Percentiles rank a stretch among this genome's conserved stretches.
These are phyloP conservation scores for Nakazawaea ambrosiae DNA, from an alignment of 805 yeast species.

Conservation along the genomic window DNA sequence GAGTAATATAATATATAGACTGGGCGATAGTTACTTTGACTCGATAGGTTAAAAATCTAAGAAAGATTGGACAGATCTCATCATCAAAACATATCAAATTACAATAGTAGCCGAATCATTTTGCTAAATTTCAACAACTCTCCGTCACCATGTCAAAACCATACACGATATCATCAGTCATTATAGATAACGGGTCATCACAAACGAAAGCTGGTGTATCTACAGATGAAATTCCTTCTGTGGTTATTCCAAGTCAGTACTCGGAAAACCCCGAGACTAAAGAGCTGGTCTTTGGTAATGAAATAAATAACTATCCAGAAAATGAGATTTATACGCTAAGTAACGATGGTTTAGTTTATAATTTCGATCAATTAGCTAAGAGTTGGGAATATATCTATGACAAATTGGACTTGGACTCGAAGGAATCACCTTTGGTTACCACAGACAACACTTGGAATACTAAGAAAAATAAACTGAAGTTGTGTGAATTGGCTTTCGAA, in stretches of 20 bases:
- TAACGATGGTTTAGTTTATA: constrained; percentile 59
- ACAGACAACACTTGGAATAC: constrained; percentile 62
- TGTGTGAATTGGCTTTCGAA: constrained; percentile 72
- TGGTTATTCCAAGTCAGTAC: constrained; percentile 52
- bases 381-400: constrained; percentile 64
- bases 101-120: too few species aligned
- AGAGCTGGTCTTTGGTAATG: constrained; percentile 37
- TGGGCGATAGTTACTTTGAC: too few species aligned
- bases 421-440: constrained; percentile 60
- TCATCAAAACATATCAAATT: too few species aligned
- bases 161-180: constrained; percentile 48
- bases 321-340: constrained; percentile 51
- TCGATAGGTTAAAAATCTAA: too few species aligned
- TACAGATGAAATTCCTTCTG: constrained; percentile 52
- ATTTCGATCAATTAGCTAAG: constrained; percentile 63
- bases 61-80: too few species aligned
- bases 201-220: constrained; percentile 68
- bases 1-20: too few species aligned
- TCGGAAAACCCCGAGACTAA: constrained; percentile 29
- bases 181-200: constrained; percentile 62
- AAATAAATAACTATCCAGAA: constrained; percentile 36
- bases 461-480: constrained; percentile 43
- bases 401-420: constrained; percentile 41
- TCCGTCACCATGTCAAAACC: constrained; percentile 13
- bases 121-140: too few species aligned